Evolutionary conservation across 495 filamentous ascomycete species (phyloP), one percentile per base, ranked within the genome.

Genomic region (Tuber microsphaerosporum): DNA sequence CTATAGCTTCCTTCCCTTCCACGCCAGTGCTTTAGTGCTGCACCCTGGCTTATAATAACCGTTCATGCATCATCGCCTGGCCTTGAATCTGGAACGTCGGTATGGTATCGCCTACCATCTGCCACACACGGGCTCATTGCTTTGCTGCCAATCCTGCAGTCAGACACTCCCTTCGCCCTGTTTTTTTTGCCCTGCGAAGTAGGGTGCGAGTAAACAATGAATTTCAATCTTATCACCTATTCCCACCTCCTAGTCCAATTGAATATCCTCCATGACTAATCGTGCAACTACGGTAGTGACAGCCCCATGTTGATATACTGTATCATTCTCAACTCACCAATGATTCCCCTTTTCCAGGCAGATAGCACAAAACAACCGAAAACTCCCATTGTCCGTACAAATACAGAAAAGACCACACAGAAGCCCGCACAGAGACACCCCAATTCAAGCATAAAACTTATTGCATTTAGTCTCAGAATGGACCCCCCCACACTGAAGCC

Each of bases 381-480:
- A 34, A 75, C 46, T 26, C 70, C 70, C 74, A 46, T 43, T 17
- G 12, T 5, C 43, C 48, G 3, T 71, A 71, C 44, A 75, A 31
- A 51, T 48, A 71, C 43, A 48, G 41, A 71, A 61, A 26, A 41
- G 19, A 61, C n/a, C 12, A 41, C 48, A 41, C 46, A 43, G 7
- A 48, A 9, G 10, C n/a, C 70, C 75, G 34, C 31, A 14, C 51
- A 26, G 39, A 72, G 22, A 42, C 14, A 34, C 14, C 16, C 56
- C 48, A 44, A 22, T 42, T 77, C 76, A 81, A 14, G 73, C 77
- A 75, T 80, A 83, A 72, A 82, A 81, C 70, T 80, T 82, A 61
- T 83, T 80, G 73, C 81, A 83, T 71, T 76, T 76, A 6, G 81
- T 82, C 75, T 83, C 81, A 34, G 74, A 71, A 69, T 83, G 81